Conservation (phyloP, 257 asterid species). For the Primulina tabacum region DNA sequence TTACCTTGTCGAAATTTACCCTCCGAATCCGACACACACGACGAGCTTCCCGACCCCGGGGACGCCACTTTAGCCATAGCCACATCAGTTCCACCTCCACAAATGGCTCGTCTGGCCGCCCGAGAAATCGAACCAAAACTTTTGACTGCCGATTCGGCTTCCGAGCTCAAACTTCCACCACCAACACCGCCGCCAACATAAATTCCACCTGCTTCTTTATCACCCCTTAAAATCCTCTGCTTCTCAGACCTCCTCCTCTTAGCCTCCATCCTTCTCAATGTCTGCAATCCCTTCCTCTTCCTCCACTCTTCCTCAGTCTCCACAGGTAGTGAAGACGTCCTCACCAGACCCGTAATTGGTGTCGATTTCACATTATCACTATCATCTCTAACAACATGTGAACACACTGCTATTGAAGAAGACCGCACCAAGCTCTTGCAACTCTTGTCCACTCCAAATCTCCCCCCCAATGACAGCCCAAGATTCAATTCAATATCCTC, state of each 20-base stretch:
- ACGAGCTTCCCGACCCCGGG: constrained; percentile 75
- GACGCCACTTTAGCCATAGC: constrained; percentile 39
- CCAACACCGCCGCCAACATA: constrained; percentile 27
- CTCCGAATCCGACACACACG: constrained; percentile 59
- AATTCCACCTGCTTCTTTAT: constrained; percentile 31
- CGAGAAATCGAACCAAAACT: constrained; percentile 24
- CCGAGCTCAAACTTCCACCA: constrained; percentile 22
- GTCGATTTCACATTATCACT: constrained; percentile 38
- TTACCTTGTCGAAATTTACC: constrained; percentile 67
- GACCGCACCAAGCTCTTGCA: constrained; percentile 55
- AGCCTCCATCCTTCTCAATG: constrained; percentile 88
- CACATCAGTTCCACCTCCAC: constrained; percentile 40
- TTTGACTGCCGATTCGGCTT: neutral
- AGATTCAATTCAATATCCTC: constrained; percentile 75
- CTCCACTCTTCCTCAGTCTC: constrained; percentile 95
- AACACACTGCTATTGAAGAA: constrained; percentile 69
- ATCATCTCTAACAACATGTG: constrained; percentile 64
- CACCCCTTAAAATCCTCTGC: constrained; percentile 54
- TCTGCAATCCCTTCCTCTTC: constrained; percentile 87
- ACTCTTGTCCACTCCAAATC: constrained; percentile 82
- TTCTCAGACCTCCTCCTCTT: constrained; percentile 87
- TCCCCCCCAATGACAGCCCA: constrained; percentile 91
- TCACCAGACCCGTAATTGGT: constrained; percentile 40
- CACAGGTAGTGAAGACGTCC: constrained; percentile 83
- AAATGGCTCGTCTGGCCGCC: constrained; percentile 32